Conservation (phyloP, 106 monocot species). For the Platanthera zijinensis region DNA sequence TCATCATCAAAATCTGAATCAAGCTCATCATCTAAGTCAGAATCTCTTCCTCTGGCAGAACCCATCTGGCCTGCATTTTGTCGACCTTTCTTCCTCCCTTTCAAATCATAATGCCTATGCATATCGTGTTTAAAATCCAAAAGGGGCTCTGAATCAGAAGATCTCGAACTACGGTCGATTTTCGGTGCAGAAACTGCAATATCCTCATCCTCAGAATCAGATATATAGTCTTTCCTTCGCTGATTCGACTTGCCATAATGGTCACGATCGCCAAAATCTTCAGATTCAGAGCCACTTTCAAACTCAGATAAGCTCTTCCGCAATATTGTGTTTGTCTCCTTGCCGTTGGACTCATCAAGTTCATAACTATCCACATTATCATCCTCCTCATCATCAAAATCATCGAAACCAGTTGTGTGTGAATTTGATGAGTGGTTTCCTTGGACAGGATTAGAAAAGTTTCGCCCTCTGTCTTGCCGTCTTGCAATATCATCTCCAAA, state of each 20-base stretch:
- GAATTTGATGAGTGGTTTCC: conserved; percentile 10
- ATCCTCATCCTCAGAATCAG: conserved; percentile 34
- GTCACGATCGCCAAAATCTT: conserved; percentile 35
- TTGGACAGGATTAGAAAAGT: conserved; percentile 26
- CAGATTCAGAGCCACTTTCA: conserved; percentile 43
- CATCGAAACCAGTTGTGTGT: conserved; percentile 61
- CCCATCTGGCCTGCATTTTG: conserved; percentile 6
- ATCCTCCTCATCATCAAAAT: conserved; percentile 98
- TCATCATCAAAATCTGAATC: conserved; percentile 29
- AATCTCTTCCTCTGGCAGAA: conserved; percentile 8
- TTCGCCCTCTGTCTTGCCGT: conserved; percentile 17
- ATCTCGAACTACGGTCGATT: conserved; percentile 6
- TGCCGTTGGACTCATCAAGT: conserved; percentile 33
- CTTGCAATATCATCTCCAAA: conserved; percentile 20
- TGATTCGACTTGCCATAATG: conserved; percentile 9
- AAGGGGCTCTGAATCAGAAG: conserved; percentile 17
- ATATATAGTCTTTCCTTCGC: conserved; percentile 10
- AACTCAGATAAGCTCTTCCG: conserved; percentile 51
- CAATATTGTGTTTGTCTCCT: conserved; percentile 18
- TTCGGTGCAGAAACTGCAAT: conserved; percentile 22
- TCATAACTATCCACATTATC: conserved; percentile 80
- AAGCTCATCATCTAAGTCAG: conserved; percentile 15
- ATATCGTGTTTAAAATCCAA: conserved; percentile 32
- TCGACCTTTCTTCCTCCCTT: conserved; percentile 17
- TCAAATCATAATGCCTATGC: conserved; percentile 9